These are phyloP conservation scores for Cinnamomum micranthum DNA, from an alignment of 164 flowering plant species.

Conservation along the genomic window DNA sequence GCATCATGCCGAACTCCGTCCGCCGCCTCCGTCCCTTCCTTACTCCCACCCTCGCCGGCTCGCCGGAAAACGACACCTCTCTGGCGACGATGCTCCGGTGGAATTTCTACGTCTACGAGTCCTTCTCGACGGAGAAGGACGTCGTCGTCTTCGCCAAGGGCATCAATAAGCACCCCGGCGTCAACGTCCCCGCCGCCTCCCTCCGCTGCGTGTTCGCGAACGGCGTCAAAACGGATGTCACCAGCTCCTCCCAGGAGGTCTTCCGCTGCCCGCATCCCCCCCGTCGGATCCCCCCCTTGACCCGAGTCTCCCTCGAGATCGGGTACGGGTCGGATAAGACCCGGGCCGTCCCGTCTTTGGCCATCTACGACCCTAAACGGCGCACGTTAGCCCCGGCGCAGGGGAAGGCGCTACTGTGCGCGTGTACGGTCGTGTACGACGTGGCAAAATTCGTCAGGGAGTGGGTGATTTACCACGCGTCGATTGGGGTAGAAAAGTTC, in stretches of 20 bases:
- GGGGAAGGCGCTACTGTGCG: conserved; percentile 49
- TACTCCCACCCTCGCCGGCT: conserved; percentile 34
- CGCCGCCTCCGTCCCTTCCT: conserved; percentile 42
- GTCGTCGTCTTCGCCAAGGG: conserved; percentile 79
- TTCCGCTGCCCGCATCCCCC: conserved; percentile 66
- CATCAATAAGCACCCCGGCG: conserved; percentile 53
- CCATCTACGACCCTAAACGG: conserved; percentile 39
- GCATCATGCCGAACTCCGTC: conserved; percentile 44
- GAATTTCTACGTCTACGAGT: conserved; percentile 60
- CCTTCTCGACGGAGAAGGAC: conserved; percentile 63
- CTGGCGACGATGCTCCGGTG: conserved; percentile 35
- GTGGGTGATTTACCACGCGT: conserved; percentile 77
- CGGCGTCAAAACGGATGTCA: conserved; percentile 44
- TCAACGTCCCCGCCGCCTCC: conserved; percentile 35
- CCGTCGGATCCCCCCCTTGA: conserved; percentile 10
- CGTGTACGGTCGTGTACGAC: conserved; percentile 82
- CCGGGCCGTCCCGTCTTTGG: conserved; percentile 49
- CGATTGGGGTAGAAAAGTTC: conserved; percentile 68
- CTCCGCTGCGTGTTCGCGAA: conserved; percentile 56
- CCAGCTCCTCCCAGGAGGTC: conserved; percentile 67
- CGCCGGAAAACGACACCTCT: neutral
- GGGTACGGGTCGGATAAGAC: neutral
- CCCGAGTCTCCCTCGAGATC: conserved; percentile 37
- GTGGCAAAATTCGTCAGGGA: conserved; percentile 70
- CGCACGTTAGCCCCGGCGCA: conserved; percentile 8